Conservation (phyloP, 2,329 filamentous ascomycete species). For the Dactylellina leptospora region DNA sequence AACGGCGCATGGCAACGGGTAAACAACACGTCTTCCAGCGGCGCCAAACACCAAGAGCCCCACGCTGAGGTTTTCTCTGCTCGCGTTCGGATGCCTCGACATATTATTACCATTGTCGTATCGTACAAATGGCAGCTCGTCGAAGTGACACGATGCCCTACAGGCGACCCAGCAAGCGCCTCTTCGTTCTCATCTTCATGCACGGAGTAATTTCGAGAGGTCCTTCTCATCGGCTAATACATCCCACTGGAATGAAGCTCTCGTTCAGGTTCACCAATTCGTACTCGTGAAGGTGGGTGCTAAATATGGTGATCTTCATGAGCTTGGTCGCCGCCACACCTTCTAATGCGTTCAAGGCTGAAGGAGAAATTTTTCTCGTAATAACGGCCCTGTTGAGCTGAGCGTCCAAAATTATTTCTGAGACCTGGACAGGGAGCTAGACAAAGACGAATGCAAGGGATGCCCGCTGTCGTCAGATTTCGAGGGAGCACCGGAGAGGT, state of each 20-base stretch:
- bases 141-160: constrained; percentile 1
- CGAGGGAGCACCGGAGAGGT: neutral
- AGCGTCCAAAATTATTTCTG: constrained; percentile 27
- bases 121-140: constrained; percentile 1
- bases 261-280: constrained; percentile 3
- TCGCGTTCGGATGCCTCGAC: constrained; percentile 15
- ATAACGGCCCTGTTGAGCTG: constrained; percentile 47
- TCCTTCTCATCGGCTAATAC: constrained; percentile 38
- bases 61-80: constrained; percentile 1
- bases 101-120: no score
- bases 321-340: constrained; percentile 31
- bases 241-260: constrained; percentile 46
- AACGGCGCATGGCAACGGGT: constrained; percentile 31
- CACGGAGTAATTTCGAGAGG: constrained; percentile 35
- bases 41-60: constrained; percentile 12
- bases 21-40: constrained; percentile 53
- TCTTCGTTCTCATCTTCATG: constrained; percentile 44
- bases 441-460: constrained; percentile 35
- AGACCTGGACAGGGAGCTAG: constrained; percentile 27
- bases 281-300: constrained; percentile 9
- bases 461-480: constrained; percentile 45
- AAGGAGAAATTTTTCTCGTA: constrained; percentile 26
- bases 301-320: constrained; percentile 47
- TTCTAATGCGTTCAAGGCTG: neutral
- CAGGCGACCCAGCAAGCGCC: constrained; percentile 47